phyloP scores from a whole-genome alignment of 345 rosid species.

The Eucalyptus globulus region DNA sequence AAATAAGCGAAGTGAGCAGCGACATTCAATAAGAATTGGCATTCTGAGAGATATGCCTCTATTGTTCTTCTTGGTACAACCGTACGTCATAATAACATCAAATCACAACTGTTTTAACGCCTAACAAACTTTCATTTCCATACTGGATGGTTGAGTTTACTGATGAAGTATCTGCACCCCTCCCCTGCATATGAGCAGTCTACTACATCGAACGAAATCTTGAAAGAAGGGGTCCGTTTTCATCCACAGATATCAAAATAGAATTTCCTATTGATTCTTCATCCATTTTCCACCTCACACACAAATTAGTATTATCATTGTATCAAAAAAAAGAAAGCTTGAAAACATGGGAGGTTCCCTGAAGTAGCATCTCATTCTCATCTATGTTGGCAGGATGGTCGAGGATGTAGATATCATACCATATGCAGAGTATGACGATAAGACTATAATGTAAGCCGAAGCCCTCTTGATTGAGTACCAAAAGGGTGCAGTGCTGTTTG shows the following conservation, averaged over 20 bases:
- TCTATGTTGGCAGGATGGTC: not conserved
- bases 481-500: constrained; percentile 23
- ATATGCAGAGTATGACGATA: constrained; percentile 37
- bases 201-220: not conserved
- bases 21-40: not conserved
- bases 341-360: not conserved
- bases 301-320: not conserved
- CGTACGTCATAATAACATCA: not conserved
- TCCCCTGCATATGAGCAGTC: not conserved
- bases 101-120: not conserved
- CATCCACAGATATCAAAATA: not conserved
- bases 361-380: not conserved
- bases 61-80: not conserved
- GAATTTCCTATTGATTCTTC: not conserved
- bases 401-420: constrained; percentile 2
- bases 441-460: constrained; percentile 29
- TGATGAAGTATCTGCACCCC: not conserved
- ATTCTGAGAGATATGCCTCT: not conserved
- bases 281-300: not conserved
- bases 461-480: constrained; percentile 47
- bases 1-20: not conserved
- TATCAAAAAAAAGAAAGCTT: not conserved
- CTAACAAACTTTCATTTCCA: not conserved
- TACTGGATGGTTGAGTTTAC: not conserved
- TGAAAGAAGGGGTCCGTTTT: not conserved